phyloP scores from a whole-genome alignment of 139 green algal species.

The Chlorella sp. region DNA sequence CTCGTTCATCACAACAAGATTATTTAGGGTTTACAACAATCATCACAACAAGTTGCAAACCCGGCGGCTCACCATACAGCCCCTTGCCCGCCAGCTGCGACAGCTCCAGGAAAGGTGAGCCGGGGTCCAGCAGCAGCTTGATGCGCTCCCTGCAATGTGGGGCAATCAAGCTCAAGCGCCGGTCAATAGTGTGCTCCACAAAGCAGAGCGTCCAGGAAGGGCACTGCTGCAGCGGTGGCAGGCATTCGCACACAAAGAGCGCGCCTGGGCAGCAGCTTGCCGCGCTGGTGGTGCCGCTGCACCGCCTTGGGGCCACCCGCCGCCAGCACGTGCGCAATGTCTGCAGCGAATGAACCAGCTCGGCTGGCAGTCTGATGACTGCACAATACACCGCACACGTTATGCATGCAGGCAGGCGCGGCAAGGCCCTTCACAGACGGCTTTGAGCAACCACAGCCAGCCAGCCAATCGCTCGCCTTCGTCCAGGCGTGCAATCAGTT shows the following conservation, averaged over 20 bases:
- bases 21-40: too few species aligned
- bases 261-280: conserved; percentile 65
- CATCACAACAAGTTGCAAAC: too few species aligned
- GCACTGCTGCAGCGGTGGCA: too few species aligned
- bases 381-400: neutral
- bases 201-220: neutral
- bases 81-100: conserved; percentile 78
- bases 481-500: conserved; percentile 11
- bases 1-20: too few species aligned
- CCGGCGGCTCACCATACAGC: conserved; percentile 75
- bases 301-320: conserved; percentile 69
- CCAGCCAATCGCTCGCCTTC: neutral
- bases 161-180: neutral
- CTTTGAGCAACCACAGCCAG: too few species aligned
- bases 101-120: conserved; percentile 88
- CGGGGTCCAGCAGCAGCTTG: conserved; percentile 75
- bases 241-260: neutral
- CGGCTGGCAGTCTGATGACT: too few species aligned
- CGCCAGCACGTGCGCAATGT: conserved; percentile 28
- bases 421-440: neutral
- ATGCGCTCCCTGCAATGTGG: conserved; percentile 66
- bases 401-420: neutral
- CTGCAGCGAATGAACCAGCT: neutral
- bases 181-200: neutral
- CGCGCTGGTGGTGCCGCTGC: conserved; percentile 58